A percentile compares a stretch with the other conserved stretches of the same genome.
phyloP scores from a whole-genome alignment of 768 basidiomycete species.

The Crepidotus variabilis region DNA sequence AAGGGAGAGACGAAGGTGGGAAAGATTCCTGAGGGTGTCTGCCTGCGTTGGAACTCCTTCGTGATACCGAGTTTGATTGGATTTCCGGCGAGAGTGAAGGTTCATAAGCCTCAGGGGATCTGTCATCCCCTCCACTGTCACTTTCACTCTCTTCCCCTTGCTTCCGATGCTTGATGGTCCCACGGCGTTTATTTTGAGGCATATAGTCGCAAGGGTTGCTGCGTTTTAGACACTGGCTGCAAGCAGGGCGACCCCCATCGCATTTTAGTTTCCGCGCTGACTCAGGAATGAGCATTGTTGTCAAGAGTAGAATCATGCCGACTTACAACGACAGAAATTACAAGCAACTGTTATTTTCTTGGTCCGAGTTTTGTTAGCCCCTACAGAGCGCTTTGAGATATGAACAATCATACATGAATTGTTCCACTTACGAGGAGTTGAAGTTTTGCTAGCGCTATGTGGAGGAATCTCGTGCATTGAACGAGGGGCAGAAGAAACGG shows the following conservation, averaged over 20 bases:
- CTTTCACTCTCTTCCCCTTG: slow-evolving; percentile 68
- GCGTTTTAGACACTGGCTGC: slow-evolving; percentile 78
- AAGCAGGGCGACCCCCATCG: slow-evolving; percentile 81
- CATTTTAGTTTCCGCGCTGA: slow-evolving; percentile 86
- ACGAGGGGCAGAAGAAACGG: slow-evolving; percentile 40
- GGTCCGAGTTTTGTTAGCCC: slow-evolving; percentile 61
- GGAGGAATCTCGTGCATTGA: slow-evolving; percentile 36
- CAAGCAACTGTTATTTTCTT: slow-evolving; percentile 90
- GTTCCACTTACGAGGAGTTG: slow-evolving; percentile 22
- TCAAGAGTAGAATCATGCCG: slow-evolving; percentile 5
- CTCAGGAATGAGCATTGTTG: slow-evolving; percentile 12
- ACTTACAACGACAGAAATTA: slow-evolving; percentile 88
- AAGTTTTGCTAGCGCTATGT: slow-evolving; percentile 27
- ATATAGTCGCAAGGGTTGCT: slow-evolving; percentile 78
- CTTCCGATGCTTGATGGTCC: slow-evolving; percentile 45
- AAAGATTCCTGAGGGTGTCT: slow-evolving; percentile 36
- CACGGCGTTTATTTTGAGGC: slow-evolving; percentile 73
- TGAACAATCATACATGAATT: slow-evolving; percentile 13
- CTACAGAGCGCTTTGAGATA: slow-evolving; percentile 24
- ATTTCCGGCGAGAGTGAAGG: slow-evolving; percentile 59
- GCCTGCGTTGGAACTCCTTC: slow-evolving; percentile 45
- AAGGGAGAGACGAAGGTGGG: slow-evolving; percentile 32
- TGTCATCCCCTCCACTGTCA: slow-evolving; percentile 54
- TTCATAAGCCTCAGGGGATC: slow-evolving; percentile 47
- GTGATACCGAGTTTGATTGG: slow-evolving; percentile 41